Conservation (phyloP, 129 eudicot genomes). For the Flaveria ramosissima region DNA sequence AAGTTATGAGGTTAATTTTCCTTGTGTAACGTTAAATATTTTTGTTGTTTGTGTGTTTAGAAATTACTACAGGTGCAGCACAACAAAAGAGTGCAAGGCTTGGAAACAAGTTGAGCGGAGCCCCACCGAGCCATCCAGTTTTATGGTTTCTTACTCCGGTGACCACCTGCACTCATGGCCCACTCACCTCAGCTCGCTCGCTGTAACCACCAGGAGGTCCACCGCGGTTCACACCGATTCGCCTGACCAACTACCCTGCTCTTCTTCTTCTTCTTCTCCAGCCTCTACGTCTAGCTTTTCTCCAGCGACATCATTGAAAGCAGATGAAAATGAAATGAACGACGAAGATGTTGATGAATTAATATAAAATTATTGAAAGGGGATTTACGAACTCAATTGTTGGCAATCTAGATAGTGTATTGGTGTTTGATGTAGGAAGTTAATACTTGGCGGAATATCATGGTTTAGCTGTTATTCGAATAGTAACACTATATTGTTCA, state of each 20-base stretch:
- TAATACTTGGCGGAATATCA: too few relatives aligned
- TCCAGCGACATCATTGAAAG: constrained; percentile 27
- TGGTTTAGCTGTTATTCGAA: too few relatives aligned
- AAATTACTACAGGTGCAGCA: constrained; percentile 77
- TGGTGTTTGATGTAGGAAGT: too few relatives aligned
- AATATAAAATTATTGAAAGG: constrained; percentile 20
- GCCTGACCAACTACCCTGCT: not conserved
- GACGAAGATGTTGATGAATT: constrained; percentile 29
- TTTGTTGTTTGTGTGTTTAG: constrained; percentile 28
- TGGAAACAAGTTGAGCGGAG: constrained; percentile 68
- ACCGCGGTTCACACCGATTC: not conserved
- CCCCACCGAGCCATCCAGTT: constrained; percentile 32
- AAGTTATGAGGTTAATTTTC: not conserved
- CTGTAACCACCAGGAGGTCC: constrained; percentile 47
- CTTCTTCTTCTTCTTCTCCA: constrained; percentile 49
- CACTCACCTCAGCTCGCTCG: constrained; percentile 57
- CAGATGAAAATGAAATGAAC: constrained; percentile 29
- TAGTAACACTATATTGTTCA: too few relatives aligned
- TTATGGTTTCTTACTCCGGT: constrained; percentile 53
- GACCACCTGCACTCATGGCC: constrained; percentile 68
- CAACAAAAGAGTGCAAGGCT: constrained; percentile 64
- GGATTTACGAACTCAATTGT: constrained; percentile 25
- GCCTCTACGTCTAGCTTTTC: constrained; percentile 36
- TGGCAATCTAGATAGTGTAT: not conserved
- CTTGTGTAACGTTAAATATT: not conserved